Evolutionary conservation across 495 filamentous ascomycete species (phyloP), one percentile per base, ranked within the genome.

Genomic region (Aspergillus sclerotiicarbonarius): DNA sequence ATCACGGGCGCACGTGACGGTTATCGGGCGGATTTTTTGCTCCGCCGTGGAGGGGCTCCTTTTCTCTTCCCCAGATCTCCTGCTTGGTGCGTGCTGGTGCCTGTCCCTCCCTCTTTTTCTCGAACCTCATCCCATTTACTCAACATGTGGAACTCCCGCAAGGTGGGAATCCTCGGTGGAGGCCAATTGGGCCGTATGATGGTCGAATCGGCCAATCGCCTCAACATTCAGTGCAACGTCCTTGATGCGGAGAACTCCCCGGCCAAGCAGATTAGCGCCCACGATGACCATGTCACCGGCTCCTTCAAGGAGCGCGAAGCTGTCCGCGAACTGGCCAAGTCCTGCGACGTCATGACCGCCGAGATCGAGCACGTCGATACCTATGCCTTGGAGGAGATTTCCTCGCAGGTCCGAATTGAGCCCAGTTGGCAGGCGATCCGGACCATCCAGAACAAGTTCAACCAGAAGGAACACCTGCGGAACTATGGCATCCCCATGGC

Each of bases 331-430:
- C 80, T 98, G 8, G 91, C 95, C 6, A 76, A 82, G 37, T 69
- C 80, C 7, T 94, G 88, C 62, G 91, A 96, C 68, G 82, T 96
- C 13, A 72, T 98, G 31, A 97, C 95, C 8, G 88, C 94, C n/a
- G 94, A 98, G 70, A 98, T 98, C 61, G 94, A 98, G 74, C 94
- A 98, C 77, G 92, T 98, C 54, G 86, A 98, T 63, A 96, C 93
- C 44, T 76, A 91, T 49, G 89, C 92, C n/a, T 80, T 98, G 31
- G 90, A 96, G 69, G 88, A 96, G 57, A 82, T 96, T 44, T 84
- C 86, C 13, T 76, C 88, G 43, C 70, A 81, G 53, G 74, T 78
- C 39, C 72, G 73, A 33, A 81, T 96, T n/a, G 88, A 96, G 67
- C 94, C 94, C 18, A 89, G 85, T 56, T 96, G 90, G 90, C 82